These are phyloP conservation scores for Diplodia corticola DNA, from an alignment of 2,329 filamentous ascomycete species.

Conservation along the genomic window DNA sequence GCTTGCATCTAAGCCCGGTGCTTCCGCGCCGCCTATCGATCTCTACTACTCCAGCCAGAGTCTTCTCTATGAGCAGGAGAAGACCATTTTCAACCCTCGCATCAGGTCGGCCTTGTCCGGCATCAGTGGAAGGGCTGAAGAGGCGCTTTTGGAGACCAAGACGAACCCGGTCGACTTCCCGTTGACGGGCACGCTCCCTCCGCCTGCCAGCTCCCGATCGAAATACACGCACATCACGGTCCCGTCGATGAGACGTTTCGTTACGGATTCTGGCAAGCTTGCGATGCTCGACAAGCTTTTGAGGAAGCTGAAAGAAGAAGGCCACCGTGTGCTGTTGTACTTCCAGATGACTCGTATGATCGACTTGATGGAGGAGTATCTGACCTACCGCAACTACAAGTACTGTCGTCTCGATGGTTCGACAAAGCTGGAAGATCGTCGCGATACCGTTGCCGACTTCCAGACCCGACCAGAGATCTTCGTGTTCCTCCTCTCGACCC, in stretches of 20 bases:
- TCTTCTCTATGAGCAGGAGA: slow-evolving; percentile 64
- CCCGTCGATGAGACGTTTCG: slow-evolving; percentile 95
- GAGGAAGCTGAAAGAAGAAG: slow-evolving; percentile 84
- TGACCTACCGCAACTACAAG: slow-evolving; percentile 98
- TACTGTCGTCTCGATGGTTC: slow-evolving; percentile 96
- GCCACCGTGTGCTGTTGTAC: slow-evolving; percentile 92
- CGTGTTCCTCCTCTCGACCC: slow-evolving; percentile 92
- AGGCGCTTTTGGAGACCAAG: slow-evolving; percentile 71
- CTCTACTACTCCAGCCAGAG: slow-evolving; percentile 72
- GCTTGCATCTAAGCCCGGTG: slow-evolving; percentile 74
- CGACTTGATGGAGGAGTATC: slow-evolving; percentile 97
- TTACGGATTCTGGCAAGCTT: slow-evolving; percentile 95
- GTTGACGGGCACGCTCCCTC: slow-evolving; percentile 66
- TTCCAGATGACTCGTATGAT: slow-evolving; percentile 99
- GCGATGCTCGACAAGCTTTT: slow-evolving; percentile 86
- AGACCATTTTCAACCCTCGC: slow-evolving; percentile 73
- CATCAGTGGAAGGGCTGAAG: slow-evolving; percentile 63
- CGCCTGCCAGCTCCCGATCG: slow-evolving; percentile 76
- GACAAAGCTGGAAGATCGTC: slow-evolving; percentile 93
- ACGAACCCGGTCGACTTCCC: slow-evolving; percentile 67
- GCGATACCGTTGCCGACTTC: slow-evolving; percentile 96
- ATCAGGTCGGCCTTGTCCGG: slow-evolving; percentile 77
- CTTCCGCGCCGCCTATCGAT: slow-evolving; percentile 82
- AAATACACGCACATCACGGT: slow-evolving; percentile 89
- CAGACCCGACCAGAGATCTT: slow-evolving; percentile 94